Evolutionary conservation across 495 filamentous ascomycete species (phyloP).

Genomic region (Venustampulla echinocandica): DNA sequence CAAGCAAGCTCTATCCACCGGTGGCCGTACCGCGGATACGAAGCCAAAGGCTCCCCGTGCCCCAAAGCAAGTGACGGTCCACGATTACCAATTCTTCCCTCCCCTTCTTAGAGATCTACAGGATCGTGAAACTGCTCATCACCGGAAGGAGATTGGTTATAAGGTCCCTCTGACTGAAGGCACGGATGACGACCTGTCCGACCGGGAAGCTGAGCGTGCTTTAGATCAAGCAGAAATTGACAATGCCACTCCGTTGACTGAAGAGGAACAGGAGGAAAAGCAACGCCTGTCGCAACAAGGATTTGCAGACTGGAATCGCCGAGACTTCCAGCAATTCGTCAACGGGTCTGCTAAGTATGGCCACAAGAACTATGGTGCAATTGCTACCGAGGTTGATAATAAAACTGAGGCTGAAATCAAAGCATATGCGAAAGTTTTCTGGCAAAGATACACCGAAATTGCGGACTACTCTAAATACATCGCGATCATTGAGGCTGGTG

Average conservation of each 20-base stretch:
- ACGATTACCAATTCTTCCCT: slow-evolving; percentile 98
- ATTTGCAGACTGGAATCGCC: slow-evolving; percentile 88
- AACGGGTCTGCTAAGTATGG: slow-evolving; percentile 92
- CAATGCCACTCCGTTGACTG: slow-evolving; percentile 77
- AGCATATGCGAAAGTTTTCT: slow-evolving; percentile 88
- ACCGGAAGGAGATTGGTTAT: slow-evolving; percentile 90
- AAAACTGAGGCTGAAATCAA: slow-evolving; percentile 80
- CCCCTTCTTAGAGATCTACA: slow-evolving; percentile 74
- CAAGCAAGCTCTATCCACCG: slow-evolving; percentile 78
- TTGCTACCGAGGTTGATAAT: slow-evolving; percentile 84
- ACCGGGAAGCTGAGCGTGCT: slow-evolving; percentile 79
- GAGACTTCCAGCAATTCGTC: slow-evolving; percentile 97
- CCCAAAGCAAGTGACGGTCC: slow-evolving; percentile 83
- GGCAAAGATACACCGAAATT: slow-evolving; percentile 85
- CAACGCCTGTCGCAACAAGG: slow-evolving; percentile 68
- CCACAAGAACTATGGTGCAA: slow-evolving; percentile 69
- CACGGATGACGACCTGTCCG: slow-evolving; percentile 70
- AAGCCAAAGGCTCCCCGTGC: slow-evolving; percentile 95
- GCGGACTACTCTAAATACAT: slow-evolving; percentile 80
- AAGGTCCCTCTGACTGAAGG: slow-evolving; percentile 81
- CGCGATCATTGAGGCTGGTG: slow-evolving; percentile 79
- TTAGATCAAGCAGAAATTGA: slow-evolving; percentile 89
- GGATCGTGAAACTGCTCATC: slow-evolving; percentile 90
- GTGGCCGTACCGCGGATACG: slow-evolving; percentile 73
- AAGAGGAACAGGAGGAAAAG: slow-evolving; percentile 84